phyloP scores from a whole-genome alignment of 2,329 filamentous ascomycete genomes.

The Aureobasidium namibiae region DNA sequence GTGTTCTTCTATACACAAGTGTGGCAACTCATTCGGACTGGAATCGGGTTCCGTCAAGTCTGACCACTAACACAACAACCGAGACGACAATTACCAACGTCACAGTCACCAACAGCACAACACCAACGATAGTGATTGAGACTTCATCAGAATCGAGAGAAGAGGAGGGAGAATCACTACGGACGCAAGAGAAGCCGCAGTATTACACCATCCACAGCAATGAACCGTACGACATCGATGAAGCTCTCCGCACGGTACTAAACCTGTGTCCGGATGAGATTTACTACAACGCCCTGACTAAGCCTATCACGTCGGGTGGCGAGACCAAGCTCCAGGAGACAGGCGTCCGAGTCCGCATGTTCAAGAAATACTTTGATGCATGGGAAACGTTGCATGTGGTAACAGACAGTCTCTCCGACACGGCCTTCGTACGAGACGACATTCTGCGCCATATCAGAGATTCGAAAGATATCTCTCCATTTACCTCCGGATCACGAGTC shows the following conservation, averaged over 20 bases:
- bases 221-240: slow-evolving; percentile 7
- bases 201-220: slow-evolving; percentile 11
- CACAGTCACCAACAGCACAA: neutral
- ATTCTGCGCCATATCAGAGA: slow-evolving; percentile 32
- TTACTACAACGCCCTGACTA: slow-evolving; percentile 28
- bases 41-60: neutral
- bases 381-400: slow-evolving; percentile 33
- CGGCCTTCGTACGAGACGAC: slow-evolving; percentile 32
- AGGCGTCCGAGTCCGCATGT: slow-evolving; percentile 34
- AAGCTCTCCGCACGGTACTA: slow-evolving; percentile 18
- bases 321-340: slow-evolving; percentile 33
- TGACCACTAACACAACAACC: neutral
- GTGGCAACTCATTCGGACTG: neutral
- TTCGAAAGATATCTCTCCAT: slow-evolving; percentile 14
- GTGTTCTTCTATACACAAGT: neutral
- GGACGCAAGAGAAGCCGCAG: neutral
- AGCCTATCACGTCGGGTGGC: slow-evolving; percentile 31
- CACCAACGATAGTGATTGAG: neutral
- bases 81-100: no score
- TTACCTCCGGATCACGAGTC: slow-evolving; percentile 19
- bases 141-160: neutral
- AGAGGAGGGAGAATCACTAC: neutral
- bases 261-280: slow-evolving; percentile 27
- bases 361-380: slow-evolving; percentile 32
- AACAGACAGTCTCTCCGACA: slow-evolving; percentile 22